phyloP scores from a whole-genome alignment of 2,329 filamentous ascomycete species.

The Ilyonectria mors-panacis region DNA sequence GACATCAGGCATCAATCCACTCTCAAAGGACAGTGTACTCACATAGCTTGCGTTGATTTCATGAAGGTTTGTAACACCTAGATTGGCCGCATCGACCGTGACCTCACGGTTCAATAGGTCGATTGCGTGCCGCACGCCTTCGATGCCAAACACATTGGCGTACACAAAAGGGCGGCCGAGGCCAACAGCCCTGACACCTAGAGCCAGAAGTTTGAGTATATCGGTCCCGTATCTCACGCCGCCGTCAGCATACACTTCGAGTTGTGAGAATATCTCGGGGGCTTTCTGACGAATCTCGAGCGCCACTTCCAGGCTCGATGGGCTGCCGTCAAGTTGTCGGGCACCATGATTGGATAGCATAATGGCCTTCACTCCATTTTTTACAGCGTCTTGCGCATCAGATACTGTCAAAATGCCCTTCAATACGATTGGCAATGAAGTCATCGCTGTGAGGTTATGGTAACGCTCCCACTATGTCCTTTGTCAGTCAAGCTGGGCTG shows the following conservation, averaged over 20 bases:
- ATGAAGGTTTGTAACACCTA: conserved; percentile 57
- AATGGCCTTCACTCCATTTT: conserved; percentile 52
- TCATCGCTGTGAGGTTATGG: conserved; percentile 53
- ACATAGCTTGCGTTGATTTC: conserved; percentile 50
- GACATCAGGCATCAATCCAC: background rate
- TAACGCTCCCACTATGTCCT: conserved; percentile 54
- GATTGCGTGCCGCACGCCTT: conserved; percentile 62
- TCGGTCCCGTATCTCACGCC: conserved; percentile 62
- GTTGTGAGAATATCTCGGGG: conserved; percentile 56
- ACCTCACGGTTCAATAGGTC: conserved; percentile 66
- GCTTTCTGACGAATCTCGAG: conserved; percentile 56
- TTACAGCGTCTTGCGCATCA: conserved; percentile 54
- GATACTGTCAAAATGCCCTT: conserved; percentile 58
- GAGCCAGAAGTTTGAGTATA: conserved; percentile 58
- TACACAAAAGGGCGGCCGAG: conserved; percentile 68
- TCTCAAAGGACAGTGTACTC: conserved; percentile 4
- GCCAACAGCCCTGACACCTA: conserved; percentile 61
- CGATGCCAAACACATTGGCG: conserved; percentile 65
- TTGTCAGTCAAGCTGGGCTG: background rate
- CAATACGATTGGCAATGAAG: conserved; percentile 56
- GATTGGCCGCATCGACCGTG: conserved; percentile 59
- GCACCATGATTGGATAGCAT: conserved; percentile 61
- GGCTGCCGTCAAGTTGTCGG: conserved; percentile 58
- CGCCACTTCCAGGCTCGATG: conserved; percentile 56
- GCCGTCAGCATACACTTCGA: conserved; percentile 58